phyloP scores from a whole-genome alignment of 164 flowering plant species.

The Vitis vinifera region DNA sequence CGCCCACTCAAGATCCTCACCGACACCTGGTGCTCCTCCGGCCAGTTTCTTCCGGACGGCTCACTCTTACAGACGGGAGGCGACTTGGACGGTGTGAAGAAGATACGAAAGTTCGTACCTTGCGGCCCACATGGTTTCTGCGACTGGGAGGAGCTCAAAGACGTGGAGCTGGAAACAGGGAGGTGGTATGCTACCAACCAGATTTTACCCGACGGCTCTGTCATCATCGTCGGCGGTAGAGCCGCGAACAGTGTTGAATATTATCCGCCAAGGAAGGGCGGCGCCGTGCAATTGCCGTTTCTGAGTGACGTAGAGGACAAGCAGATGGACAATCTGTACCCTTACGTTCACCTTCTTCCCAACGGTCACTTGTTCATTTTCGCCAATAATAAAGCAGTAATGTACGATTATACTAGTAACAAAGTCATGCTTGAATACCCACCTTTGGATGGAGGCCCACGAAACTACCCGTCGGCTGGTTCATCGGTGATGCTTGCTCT shows the following conservation, averaged over 20 bases:
- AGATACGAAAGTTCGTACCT: constrained; percentile 46
- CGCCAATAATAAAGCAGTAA: constrained; percentile 66
- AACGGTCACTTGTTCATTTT: constrained; percentile 76
- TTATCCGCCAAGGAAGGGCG: constrained; percentile 50
- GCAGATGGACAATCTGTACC: constrained; percentile 86
- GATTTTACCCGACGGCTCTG: constrained; percentile 46
- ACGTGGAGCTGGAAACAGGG: constrained; percentile 25
- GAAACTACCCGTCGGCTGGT: constrained; percentile 89
- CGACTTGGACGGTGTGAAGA: constrained; percentile 53
- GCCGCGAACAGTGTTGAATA: constrained; percentile 49
- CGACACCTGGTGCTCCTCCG: constrained; percentile 99
- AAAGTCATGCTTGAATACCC: constrained; percentile 46
- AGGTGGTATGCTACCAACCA: constrained; percentile 54
- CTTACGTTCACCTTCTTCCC: constrained; percentile 82
- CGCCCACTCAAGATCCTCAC: constrained; percentile 80
- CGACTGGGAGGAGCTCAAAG: constrained; percentile 43
- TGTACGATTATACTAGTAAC: constrained; percentile 44
- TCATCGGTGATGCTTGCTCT: constrained; percentile 81
- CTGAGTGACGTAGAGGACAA: constrained; percentile 49
- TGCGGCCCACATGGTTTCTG: constrained; percentile 26
- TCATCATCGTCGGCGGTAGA: constrained; percentile 47
- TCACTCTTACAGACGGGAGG: constrained; percentile 90
- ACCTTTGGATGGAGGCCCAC: constrained; percentile 65
- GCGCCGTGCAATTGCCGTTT: constrained; percentile 53
- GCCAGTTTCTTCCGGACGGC: constrained; percentile 86